Evolutionary conservation across 495 filamentous ascomycete species (phyloP).

Genomic region (Penicillium simplicissimum): DNA sequence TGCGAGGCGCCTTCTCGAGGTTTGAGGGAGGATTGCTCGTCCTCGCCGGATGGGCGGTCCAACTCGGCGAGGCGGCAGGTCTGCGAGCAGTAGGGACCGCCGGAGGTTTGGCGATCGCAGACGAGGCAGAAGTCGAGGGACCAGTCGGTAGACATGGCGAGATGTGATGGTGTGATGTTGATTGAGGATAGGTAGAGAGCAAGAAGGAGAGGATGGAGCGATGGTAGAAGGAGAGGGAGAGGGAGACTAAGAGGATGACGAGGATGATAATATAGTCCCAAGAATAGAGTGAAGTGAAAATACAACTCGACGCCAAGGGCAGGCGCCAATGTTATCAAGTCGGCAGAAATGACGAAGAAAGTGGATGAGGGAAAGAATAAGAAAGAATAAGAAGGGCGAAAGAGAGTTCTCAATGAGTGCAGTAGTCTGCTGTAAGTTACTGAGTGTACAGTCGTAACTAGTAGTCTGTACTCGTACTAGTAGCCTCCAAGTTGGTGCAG

Average conservation of each 20-base stretch:
- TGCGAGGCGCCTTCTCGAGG: constrained; percentile 15
- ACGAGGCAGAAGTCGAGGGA: constrained; percentile 90
- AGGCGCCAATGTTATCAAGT: constrained; percentile 3
- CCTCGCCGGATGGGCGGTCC: constrained; percentile 59
- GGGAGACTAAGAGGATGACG: not conserved
- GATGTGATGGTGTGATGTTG: not conserved
- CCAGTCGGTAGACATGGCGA: constrained; percentile 74
- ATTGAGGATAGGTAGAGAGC: not conserved
- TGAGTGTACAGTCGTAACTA: not conserved
- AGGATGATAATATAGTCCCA: not conserved
- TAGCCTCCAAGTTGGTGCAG: no score
- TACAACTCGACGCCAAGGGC: not conserved
- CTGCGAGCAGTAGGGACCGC: constrained; percentile 88
- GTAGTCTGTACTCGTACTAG: not conserved
- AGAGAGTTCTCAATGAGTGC: not conserved
- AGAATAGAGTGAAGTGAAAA: not conserved
- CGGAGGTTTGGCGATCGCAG: constrained; percentile 84
- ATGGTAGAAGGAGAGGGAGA: not conserved
- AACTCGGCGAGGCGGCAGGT: constrained; percentile 86
- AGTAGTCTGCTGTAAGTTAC: not conserved
- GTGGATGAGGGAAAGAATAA: constrained; percentile 7
- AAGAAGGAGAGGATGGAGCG: constrained; percentile 1
- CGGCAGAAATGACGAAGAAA: constrained; percentile 6
- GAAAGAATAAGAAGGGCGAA: not conserved
- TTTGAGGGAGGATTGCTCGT: constrained; percentile 45